Percentiles rank a stretch among this genome's conserved stretches.
These are phyloP conservation scores for Pulveroboletus sp. DNA, from an alignment of 768 basidiomycete genomes.

Conservation along the genomic window DNA sequence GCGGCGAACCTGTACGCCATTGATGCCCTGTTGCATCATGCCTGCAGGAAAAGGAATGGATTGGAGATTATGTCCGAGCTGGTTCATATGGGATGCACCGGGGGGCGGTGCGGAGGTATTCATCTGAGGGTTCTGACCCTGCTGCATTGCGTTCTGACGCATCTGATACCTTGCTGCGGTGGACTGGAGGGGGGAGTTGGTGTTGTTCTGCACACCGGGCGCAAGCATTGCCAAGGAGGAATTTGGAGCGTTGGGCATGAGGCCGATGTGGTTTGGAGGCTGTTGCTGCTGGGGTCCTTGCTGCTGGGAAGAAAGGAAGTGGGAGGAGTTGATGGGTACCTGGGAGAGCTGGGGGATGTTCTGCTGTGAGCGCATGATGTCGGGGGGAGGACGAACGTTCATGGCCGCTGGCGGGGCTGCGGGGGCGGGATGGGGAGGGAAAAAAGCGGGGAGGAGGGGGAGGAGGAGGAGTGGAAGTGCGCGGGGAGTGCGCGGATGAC, in stretches of 20 bases:
- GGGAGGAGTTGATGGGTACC: constrained; percentile 34
- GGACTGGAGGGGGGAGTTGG: constrained; percentile 21
- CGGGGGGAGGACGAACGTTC: constrained; percentile 45
- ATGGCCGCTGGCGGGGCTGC: constrained; percentile 30
- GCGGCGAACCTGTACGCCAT: constrained; percentile 44
- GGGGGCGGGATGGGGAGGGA: neutral
- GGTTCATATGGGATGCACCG: constrained; percentile 26
- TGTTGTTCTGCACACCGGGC: constrained; percentile 25
- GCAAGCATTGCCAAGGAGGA: constrained; percentile 40
- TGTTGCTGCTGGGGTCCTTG: constrained; percentile 36
- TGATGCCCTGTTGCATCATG: constrained; percentile 41
- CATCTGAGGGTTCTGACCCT: constrained; percentile 36
- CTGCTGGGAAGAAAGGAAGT: constrained; percentile 39
- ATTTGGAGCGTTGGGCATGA: constrained; percentile 35
- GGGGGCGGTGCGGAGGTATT: constrained; percentile 28
- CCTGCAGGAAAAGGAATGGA: constrained; percentile 40
- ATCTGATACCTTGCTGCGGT: constrained; percentile 28
- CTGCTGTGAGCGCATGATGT: constrained; percentile 46
- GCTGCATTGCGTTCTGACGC: constrained; percentile 38
- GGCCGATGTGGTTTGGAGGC: constrained; percentile 32
- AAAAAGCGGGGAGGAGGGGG: constrained; percentile 1
- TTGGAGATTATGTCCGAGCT: constrained; percentile 37
- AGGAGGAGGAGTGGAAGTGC: neutral
- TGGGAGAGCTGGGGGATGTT: constrained; percentile 40
- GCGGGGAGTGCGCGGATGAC: constrained; percentile 3